Conservation (phyloP, 176 grass and related monocot genomes). For the Phragmites australis region DNA sequence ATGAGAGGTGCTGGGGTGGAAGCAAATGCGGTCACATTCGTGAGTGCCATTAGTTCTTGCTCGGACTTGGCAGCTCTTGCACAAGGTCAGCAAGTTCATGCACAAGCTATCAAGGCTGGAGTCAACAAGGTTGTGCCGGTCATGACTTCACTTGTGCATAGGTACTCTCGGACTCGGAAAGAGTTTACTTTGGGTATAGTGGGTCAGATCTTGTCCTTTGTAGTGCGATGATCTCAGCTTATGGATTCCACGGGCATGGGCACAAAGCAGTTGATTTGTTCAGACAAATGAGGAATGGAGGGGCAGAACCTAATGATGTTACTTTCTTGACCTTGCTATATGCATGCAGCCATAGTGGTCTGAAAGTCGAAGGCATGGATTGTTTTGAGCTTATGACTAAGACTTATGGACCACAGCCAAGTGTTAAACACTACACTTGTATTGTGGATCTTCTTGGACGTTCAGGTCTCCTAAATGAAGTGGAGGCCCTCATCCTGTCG, state of each 20-base stretch:
- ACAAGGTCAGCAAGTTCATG: conserved; percentile 61
- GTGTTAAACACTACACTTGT: conserved; percentile 68
- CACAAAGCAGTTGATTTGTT: conserved; percentile 52
- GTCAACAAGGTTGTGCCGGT: conserved; percentile 41
- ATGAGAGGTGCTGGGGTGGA: conserved; percentile 56
- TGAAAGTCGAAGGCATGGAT: conserved; percentile 55
- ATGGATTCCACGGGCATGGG: conserved; percentile 70
- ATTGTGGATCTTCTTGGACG: conserved; percentile 73
- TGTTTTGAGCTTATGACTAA: conserved; percentile 63
- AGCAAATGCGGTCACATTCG: conserved; percentile 48
- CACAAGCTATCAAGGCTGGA: conserved; percentile 49
- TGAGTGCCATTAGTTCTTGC: conserved; percentile 59
- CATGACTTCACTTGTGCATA: conserved; percentile 63
- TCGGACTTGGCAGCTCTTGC: conserved; percentile 65
- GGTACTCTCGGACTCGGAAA: conserved; percentile 65
- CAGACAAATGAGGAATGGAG: conserved; percentile 47
- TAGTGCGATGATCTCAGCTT: conserved; percentile 64
- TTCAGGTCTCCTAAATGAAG: conserved; percentile 54
- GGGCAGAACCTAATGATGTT: conserved; percentile 52
- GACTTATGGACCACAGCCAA: conserved; percentile 49
- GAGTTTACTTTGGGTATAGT: conserved; percentile 36
- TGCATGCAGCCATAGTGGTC: conserved; percentile 77
- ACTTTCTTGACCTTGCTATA: conserved; percentile 76
- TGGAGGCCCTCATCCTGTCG: conserved; percentile 56
- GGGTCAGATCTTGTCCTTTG: conserved; percentile 52